These are phyloP conservation scores for Carallia pectinifolia DNA, from an alignment of 345 rosid genomes.

Conservation along the genomic window DNA sequence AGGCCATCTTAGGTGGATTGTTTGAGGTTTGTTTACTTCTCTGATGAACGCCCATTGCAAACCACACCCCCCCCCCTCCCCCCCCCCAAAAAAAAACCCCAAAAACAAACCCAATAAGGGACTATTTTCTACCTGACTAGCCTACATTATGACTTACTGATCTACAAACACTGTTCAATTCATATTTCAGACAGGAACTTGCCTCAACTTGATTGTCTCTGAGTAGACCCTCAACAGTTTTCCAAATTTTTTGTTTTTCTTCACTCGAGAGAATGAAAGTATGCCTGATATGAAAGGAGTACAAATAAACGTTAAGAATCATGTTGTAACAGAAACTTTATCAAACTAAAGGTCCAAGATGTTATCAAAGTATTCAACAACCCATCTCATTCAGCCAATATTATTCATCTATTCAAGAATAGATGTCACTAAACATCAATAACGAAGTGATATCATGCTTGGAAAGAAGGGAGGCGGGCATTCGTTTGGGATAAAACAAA, in stretches of 20 bases:
- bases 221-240: conserved; percentile 71
- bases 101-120: not conserved
- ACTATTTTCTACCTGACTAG: not conserved
- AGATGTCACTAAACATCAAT: not conserved
- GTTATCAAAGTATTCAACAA: conserved; percentile 7
- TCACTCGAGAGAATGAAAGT: conserved; percentile 68
- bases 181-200: conserved; percentile 30
- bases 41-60: no score
- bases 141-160: not conserved
- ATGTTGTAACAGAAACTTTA: conserved; percentile 4
- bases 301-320: conserved; percentile 17
- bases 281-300: conserved; percentile 52
- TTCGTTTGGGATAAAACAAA: not conserved
- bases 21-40: no score
- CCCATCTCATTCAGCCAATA: not conserved
- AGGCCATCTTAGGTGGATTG: no score
- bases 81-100: not conserved
- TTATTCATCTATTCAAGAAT: not conserved
- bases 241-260: conserved; percentile 83
- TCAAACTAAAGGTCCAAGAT: conserved; percentile 4
- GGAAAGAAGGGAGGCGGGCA: not conserved
- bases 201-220: conserved; percentile 98
- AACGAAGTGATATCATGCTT: not conserved
- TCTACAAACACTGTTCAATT: conserved; percentile 5
- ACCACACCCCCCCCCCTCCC: no score